Percentiles rank a stretch among this genome's conserved stretches.
Conservation (phyloP, 495 filamentous ascomycete species). For the Daldinia bambusicola region DNA sequence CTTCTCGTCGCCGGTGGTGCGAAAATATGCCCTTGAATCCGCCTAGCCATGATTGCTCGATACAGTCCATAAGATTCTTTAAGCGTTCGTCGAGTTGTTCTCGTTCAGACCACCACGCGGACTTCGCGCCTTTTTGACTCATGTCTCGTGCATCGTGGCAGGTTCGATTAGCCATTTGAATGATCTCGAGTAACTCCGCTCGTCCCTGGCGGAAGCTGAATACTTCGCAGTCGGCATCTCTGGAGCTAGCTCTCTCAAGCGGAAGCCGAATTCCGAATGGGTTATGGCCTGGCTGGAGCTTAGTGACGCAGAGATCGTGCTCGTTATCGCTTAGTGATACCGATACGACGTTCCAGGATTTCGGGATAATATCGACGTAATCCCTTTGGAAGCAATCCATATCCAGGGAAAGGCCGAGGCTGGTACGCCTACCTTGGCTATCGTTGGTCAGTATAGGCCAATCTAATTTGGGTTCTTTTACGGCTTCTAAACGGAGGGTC, state of each 20-base stretch:
- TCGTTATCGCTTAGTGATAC: slow-evolving; percentile 80
- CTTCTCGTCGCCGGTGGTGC: slow-evolving; percentile 66
- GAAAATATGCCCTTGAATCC: slow-evolving; percentile 94
- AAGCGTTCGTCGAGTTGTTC: slow-evolving; percentile 81
- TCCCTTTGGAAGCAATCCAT: slow-evolving; percentile 70
- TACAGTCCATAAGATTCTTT: slow-evolving; percentile 79
- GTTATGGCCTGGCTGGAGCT: slow-evolving; percentile 73
- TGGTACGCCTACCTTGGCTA: slow-evolving; percentile 45
- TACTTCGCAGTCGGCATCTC: slow-evolving; percentile 81
- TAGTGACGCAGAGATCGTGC: slow-evolving; percentile 84
- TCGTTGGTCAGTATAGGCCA: slow-evolving; percentile 46
- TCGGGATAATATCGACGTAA: slow-evolving; percentile 84
- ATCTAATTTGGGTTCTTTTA: slow-evolving; percentile 43
- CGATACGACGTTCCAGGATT: slow-evolving; percentile 85
- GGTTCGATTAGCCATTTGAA: slow-evolving; percentile 78
- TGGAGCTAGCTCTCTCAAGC: slow-evolving; percentile 78
- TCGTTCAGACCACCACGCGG: slow-evolving; percentile 88
- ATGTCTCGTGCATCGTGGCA: slow-evolving; percentile 68
- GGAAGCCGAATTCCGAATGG: slow-evolving; percentile 90
- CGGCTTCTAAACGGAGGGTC: slow-evolving; percentile 55
- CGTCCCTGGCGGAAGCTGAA: slow-evolving; percentile 85
- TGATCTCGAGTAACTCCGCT: slow-evolving; percentile 82
- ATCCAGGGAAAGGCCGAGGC: slow-evolving; percentile 56
- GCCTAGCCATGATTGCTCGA: slow-evolving; percentile 93
- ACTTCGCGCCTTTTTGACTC: slow-evolving; percentile 69